phyloP scores from a whole-genome alignment of 257 asterid genomes.

The Gardenia jasminoides region DNA sequence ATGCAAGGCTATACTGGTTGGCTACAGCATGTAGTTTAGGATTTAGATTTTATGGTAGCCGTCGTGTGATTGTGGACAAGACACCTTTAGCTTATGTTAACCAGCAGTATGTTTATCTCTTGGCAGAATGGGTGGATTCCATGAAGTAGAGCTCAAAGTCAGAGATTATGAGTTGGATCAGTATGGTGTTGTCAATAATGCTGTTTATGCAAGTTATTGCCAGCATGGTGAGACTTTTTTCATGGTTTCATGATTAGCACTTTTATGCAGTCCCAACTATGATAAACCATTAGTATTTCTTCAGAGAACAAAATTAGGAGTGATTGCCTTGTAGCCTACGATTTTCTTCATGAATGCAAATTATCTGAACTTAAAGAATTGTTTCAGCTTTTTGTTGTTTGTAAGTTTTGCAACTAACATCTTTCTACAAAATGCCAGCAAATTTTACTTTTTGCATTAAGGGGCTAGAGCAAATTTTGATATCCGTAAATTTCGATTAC shows the following conservation, averaged over 20 bases:
- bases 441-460: no score
- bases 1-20: background rate
- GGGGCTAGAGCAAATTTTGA: background rate
- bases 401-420: background rate
- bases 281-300: background rate
- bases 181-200: slow-evolving; percentile 91
- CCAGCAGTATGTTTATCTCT: slow-evolving; percentile 12
- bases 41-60: background rate
- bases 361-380: background rate
- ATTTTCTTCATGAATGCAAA: background rate
- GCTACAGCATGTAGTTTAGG: no score
- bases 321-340: background rate
- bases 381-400: background rate
- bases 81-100: background rate
- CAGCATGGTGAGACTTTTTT: slow-evolving; percentile 69
- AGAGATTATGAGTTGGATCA: slow-evolving; percentile 94
- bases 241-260: no score
- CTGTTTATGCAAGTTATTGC: slow-evolving; percentile 81
- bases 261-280: background rate
- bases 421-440: background rate
- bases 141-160: slow-evolving; percentile 78
- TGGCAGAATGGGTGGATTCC: slow-evolving; percentile 63
- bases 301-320: background rate
- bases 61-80: background rate
- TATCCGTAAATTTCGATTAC: background rate